These are phyloP conservation scores for Protea cynaroides DNA, from an alignment of 164 flowering plant genomes.

Conservation along the genomic window DNA sequence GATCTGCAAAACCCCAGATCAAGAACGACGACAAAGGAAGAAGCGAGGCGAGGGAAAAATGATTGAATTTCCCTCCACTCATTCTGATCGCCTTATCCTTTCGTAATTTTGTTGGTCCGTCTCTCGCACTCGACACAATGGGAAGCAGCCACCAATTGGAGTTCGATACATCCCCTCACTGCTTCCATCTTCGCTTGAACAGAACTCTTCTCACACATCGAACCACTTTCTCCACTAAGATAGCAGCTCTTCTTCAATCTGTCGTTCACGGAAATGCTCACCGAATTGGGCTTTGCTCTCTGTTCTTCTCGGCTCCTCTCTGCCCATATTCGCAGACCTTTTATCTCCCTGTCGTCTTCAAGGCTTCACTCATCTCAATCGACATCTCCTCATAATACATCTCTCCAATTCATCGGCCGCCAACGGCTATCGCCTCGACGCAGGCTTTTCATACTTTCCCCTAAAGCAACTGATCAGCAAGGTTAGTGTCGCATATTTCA, in stretches of 20 bases:
- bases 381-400: background rate
- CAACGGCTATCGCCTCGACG: slow-evolving; percentile 4
- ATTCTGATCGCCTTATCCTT: slow-evolving; percentile 10
- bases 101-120: background rate
- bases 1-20: too few species aligned
- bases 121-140: background rate
- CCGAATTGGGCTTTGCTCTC: slow-evolving; percentile 21
- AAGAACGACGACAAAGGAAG: too few species aligned
- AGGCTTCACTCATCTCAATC: background rate
- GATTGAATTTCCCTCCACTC: slow-evolving; percentile 12
- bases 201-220: background rate
- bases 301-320: slow-evolving; percentile 11
- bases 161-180: background rate
- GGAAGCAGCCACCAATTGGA: background rate
- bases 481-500: slow-evolving; percentile 5
- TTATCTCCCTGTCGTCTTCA: slow-evolving; percentile 4
- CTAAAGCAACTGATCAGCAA: slow-evolving; percentile 26
- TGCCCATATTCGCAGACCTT: slow-evolving; percentile 10
- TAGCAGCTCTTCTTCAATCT: background rate
- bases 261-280: slow-evolving; percentile 14
- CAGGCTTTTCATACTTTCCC: slow-evolving; percentile 7
- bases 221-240: background rate
- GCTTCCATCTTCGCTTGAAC: background rate
- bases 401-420: too few species aligned
- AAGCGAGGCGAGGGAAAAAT: background rate